phyloP scores from a whole-genome alignment of 169 alveolate genomes.

The Plasmodium sp. region DNA sequence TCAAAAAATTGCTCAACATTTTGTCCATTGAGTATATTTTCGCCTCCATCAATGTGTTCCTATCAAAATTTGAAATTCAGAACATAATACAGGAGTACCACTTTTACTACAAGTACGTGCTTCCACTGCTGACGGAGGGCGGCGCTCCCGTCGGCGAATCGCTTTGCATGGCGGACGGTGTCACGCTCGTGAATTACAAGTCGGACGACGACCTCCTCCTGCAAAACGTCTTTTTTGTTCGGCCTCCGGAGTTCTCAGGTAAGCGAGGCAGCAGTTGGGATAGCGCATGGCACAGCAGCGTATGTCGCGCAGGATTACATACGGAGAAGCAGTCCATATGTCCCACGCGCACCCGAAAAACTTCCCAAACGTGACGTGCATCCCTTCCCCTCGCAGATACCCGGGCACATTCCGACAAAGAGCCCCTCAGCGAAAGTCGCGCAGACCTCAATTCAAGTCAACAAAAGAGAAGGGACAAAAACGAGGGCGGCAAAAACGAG shows the following conservation, averaged over 20 bases:
- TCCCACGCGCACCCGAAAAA: neutral
- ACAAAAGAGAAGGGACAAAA: neutral
- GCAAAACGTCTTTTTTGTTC: constrained; percentile 26
- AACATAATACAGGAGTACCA: constrained; percentile 74
- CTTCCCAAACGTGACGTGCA: neutral
- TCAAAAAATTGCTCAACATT: constrained; percentile 47
- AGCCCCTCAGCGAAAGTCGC: neutral
- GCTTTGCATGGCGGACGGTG: constrained; percentile 5
- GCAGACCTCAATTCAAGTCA: neutral
- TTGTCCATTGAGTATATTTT: constrained; percentile 69
- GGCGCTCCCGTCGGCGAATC: neutral
- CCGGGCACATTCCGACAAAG: neutral
- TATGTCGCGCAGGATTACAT: no score
- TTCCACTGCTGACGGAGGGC: neutral
- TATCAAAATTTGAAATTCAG: constrained; percentile 73
- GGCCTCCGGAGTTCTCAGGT: neutral
- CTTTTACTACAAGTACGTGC: constrained; percentile 69
- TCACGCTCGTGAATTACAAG: constrained; percentile 27
- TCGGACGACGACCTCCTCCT: constrained; percentile 49
- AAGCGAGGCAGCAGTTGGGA: neutral
- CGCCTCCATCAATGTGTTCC: constrained; percentile 66
- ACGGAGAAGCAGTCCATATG: neutral
- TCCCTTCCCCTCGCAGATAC: neutral
- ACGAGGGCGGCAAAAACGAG: neutral
- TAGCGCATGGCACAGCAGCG: neutral